Percentiles rank a stretch among this genome's conserved stretches.
phyloP scores from a whole-genome alignment of 768 basidiomycete genomes.

The Xerocomellus amylosporus region DNA sequence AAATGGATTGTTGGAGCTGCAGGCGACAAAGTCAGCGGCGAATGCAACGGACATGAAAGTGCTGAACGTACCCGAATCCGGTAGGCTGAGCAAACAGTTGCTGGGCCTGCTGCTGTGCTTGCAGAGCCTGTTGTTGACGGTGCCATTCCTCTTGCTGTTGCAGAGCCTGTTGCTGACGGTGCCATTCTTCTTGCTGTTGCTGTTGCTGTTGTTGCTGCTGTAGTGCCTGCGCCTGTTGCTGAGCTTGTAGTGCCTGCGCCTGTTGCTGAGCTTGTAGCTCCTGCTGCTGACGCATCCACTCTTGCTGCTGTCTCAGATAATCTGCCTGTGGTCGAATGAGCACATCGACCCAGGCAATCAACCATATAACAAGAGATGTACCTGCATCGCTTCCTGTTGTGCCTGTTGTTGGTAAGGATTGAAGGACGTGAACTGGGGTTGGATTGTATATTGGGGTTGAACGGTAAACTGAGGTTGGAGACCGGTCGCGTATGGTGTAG shows the following conservation, averaged over 20 bases:
- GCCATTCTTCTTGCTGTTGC: slow-evolving; percentile 50
- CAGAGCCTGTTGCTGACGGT: slow-evolving; percentile 49
- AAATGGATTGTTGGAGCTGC: slow-evolving; percentile 94
- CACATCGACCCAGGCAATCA: not conserved
- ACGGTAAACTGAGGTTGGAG: slow-evolving; percentile 73
- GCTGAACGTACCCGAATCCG: slow-evolving; percentile 61
- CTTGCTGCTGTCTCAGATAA: slow-evolving; percentile 54
- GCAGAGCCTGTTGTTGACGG: slow-evolving; percentile 58
- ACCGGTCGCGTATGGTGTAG: slow-evolving; percentile 55
- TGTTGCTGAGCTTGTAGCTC: slow-evolving; percentile 44
- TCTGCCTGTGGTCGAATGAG: slow-evolving; percentile 37
- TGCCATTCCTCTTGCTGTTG: slow-evolving; percentile 55
- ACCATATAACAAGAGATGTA: slow-evolving; percentile 5
- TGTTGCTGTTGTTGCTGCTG: slow-evolving; percentile 24
- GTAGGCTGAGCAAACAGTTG: slow-evolving; percentile 62
- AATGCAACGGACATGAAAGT: not conserved
- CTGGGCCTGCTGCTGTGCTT: slow-evolving; percentile 44
- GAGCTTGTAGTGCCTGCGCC: slow-evolving; percentile 32
- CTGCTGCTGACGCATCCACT: slow-evolving; percentile 69
- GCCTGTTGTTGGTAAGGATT: slow-evolving; percentile 94
- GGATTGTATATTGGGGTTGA: slow-evolving; percentile 72
- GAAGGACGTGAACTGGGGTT: slow-evolving; percentile 88
- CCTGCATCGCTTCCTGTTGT: slow-evolving; percentile 84
- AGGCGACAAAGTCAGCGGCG: slow-evolving; percentile 27
- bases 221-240: slow-evolving; percentile 32